Evolutionary conservation across 108 stramenopile genomes (phyloP).

Genomic region (Nitzschia sp.): DNA sequence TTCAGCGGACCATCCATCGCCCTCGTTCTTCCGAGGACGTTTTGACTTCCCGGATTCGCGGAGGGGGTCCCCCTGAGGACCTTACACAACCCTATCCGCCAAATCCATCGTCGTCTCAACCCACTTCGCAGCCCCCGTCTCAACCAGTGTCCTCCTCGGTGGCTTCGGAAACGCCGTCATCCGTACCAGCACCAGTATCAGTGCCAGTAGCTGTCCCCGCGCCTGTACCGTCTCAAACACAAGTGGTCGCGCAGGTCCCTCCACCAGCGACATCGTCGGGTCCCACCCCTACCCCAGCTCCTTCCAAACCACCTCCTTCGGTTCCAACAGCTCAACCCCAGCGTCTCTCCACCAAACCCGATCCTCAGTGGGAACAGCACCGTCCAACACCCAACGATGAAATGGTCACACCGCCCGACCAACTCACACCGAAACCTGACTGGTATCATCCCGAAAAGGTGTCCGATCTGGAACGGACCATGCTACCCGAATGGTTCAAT

Average conservation of each 20-base stretch:
- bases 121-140: neutral
- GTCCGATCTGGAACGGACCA: conserved; percentile 65
- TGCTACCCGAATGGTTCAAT: conserved; percentile 87
- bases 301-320: conserved; percentile 8
- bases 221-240: conserved; percentile 4
- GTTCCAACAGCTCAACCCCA: conserved; percentile 21
- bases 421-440: conserved; percentile 47
- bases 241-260: neutral
- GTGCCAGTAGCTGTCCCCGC: neutral
- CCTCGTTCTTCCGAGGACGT: neutral
- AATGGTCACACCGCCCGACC: conserved; percentile 38
- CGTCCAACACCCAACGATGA: conserved; percentile 54
- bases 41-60: conserved; percentile 41
- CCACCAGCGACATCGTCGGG: neutral
- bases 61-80: conserved; percentile 37
- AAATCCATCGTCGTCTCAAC: no score
- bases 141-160: neutral
- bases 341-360: conserved; percentile 40
- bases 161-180: neutral
- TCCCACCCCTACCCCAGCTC: conserved; percentile 13
- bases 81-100: no score
- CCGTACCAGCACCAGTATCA: conserved; percentile 2
- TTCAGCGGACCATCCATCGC: conserved; percentile 19
- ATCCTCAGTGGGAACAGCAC: conserved; percentile 51
- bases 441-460: conserved; percentile 67